phyloP scores from a whole-genome alignment of 2,329 filamentous ascomycete species.

The Calonectria pauciramosa region DNA sequence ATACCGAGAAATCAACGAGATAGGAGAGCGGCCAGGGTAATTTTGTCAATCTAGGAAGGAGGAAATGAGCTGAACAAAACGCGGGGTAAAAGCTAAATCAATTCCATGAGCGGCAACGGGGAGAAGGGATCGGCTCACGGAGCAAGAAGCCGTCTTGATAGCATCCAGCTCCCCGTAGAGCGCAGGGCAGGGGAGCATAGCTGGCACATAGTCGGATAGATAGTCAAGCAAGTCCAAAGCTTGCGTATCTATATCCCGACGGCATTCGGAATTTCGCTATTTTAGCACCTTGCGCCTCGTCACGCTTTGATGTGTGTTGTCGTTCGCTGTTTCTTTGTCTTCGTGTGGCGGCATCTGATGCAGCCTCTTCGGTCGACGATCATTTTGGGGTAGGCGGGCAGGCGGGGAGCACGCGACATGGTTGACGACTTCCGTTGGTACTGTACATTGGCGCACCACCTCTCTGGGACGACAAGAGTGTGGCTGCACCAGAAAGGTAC shows the following conservation, averaged over 20 bases:
- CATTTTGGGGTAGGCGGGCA: neutral
- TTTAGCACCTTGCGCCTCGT: neutral
- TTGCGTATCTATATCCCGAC: neutral
- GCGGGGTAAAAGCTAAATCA: constrained; percentile 11
- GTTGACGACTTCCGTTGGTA: neutral
- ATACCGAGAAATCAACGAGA: constrained; percentile 8
- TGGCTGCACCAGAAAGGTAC: neutral
- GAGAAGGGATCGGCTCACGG: neutral
- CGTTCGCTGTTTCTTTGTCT: neutral
- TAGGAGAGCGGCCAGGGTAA: neutral
- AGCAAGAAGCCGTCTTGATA: constrained; percentile 1
- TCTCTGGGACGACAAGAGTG: neutral
- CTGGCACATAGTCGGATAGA: neutral
- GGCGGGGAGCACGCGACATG: constrained; percentile 19
- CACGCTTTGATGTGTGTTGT: neutral
- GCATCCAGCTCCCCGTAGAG: constrained; percentile 1
- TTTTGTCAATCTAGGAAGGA: constrained; percentile 3
- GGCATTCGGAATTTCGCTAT: constrained; percentile 13
- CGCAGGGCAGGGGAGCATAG: neutral
- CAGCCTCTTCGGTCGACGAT: neutral
- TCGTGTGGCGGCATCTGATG: neutral
- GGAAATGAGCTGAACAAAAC: neutral
- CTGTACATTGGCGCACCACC: constrained; percentile 5
- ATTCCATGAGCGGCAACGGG: neutral
- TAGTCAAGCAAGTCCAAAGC: neutral